These are phyloP conservation scores for Royoungia palumana DNA, from an alignment of 768 basidiomycete species.

Conservation along the genomic window DNA sequence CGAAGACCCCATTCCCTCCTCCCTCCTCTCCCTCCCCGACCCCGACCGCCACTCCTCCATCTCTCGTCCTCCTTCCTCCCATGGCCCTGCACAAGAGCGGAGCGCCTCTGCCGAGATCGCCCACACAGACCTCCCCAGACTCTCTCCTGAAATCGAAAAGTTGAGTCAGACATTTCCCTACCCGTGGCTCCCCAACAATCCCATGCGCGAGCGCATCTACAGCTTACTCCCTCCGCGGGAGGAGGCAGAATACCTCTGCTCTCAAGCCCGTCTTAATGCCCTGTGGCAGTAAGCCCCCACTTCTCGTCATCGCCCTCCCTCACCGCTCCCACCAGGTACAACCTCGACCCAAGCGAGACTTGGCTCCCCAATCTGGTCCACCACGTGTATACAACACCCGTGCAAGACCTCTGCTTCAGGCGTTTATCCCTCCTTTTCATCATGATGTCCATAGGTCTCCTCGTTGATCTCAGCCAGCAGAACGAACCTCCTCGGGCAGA, in stretches of 20 bases:
- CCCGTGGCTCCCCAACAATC: conserved; percentile 62
- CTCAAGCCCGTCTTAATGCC: conserved; percentile 62
- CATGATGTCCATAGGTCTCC: conserved; percentile 68
- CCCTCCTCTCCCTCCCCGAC: conserved; percentile 5
- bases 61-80: background rate
- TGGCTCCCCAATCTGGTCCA: conserved; percentile 67
- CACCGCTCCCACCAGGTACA: conserved; percentile 44
- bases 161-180: conserved; percentile 69
- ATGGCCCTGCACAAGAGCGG: conserved; percentile 18
- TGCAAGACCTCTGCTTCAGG: conserved; percentile 61
- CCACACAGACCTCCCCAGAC: conserved; percentile 12
- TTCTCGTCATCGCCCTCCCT: background rate
- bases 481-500: conserved; percentile 57
- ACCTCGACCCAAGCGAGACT: conserved; percentile 66
- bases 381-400: conserved; percentile 60
- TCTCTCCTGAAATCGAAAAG: conserved; percentile 37
- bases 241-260: conserved; percentile 58
- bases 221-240: conserved; percentile 57
- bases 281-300: conserved; percentile 62
- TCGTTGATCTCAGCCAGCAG: conserved; percentile 59
- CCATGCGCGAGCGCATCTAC: conserved; percentile 60
- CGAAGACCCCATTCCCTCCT: conserved; percentile 14
- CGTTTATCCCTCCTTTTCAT: conserved; percentile 66
- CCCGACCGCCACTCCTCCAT: conserved; percentile 3
- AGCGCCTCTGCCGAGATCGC: conserved; percentile 24